Percentiles rank a stretch among this genome's conserved stretches.
Conservation (phyloP, 2,329 filamentous ascomycete genomes). For the Pyricularia pennisetigena region DNA sequence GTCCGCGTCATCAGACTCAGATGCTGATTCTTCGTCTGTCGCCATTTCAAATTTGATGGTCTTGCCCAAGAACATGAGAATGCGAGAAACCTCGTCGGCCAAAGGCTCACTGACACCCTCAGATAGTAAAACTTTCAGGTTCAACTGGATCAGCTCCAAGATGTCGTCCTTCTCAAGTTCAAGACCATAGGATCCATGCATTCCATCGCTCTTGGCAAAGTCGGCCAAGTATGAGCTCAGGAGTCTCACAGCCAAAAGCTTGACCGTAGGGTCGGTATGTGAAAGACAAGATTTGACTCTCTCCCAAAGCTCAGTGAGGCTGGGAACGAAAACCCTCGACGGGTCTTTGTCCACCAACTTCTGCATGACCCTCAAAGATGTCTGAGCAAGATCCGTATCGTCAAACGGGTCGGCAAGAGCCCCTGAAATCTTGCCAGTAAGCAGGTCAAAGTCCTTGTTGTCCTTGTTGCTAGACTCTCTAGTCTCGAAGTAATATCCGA, state of each 20-base stretch:
- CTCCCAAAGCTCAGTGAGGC: constrained; percentile 59
- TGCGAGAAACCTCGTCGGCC: constrained; percentile 69
- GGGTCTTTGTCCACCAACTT: constrained; percentile 61
- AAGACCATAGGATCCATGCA: constrained; percentile 64
- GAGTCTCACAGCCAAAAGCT: constrained; percentile 65
- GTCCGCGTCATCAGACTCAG: constrained; percentile 32
- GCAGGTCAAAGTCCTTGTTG: constrained; percentile 56
- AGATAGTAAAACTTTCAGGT: constrained; percentile 46
- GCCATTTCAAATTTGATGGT: constrained; percentile 31
- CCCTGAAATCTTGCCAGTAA: constrained; percentile 44
- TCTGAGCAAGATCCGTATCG: constrained; percentile 66
- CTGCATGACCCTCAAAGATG: constrained; percentile 58
- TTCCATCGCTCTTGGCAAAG: constrained; percentile 55
- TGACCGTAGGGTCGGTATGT: constrained; percentile 64
- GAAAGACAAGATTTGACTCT: constrained; percentile 58
- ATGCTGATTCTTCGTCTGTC: constrained; percentile 29
- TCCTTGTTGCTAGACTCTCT: constrained; percentile 35
- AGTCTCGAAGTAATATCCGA: constrained; percentile 61
- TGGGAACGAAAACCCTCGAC: constrained; percentile 47
- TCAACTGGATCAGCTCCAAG: constrained; percentile 42
- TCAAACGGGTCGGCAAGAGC: constrained; percentile 41
- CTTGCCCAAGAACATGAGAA: constrained; percentile 70
- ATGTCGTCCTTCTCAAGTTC: constrained; percentile 56
- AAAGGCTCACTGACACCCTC: constrained; percentile 60
- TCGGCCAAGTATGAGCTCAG: constrained; percentile 72